A percentile compares a stretch with the other conserved stretches of the same genome.
phyloP scores from a whole-genome alignment of 1,284 basidiomycete genomes.

The Apiotrichum gamsii region DNA sequence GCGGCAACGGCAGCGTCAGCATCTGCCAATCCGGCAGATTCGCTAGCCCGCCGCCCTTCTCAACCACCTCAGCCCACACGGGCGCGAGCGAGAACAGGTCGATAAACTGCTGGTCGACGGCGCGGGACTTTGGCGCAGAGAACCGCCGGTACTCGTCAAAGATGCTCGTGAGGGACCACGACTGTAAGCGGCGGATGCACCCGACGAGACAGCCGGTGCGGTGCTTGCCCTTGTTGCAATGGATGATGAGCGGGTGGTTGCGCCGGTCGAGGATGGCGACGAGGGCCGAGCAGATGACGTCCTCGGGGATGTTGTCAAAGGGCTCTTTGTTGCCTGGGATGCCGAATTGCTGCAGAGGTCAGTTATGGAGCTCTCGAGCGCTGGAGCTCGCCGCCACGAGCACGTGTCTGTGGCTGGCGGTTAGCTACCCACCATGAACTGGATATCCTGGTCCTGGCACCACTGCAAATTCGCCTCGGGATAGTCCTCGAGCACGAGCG shows the following conservation, averaged over 20 bases:
- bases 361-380: background rate
- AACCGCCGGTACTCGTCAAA: constrained; percentile 55
- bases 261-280: constrained; percentile 52
- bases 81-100: constrained; percentile 48
- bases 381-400: background rate
- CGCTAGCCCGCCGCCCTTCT: constrained; percentile 26
- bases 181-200: constrained; percentile 52
- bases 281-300: constrained; percentile 53
- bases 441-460: constrained; percentile 44
- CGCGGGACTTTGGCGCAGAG: constrained; percentile 51
- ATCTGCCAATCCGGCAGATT: constrained; percentile 40
- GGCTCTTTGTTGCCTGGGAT: constrained; percentile 56
- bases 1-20: constrained; percentile 27
- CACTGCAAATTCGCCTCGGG: constrained; percentile 52
- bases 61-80: constrained; percentile 37
- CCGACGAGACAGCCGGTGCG: constrained; percentile 55
- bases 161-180: constrained; percentile 53
- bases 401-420: too few relatives aligned
- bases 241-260: constrained; percentile 55
- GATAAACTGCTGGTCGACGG: constrained; percentile 55
- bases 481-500: constrained; percentile 54
- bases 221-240: constrained; percentile 58
- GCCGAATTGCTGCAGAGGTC: constrained; percentile 49
- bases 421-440: constrained; percentile 37
- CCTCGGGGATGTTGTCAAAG: constrained; percentile 52